phyloP scores from a whole-genome alignment of 495 filamentous ascomycete species.

The Tuber indicum region DNA sequence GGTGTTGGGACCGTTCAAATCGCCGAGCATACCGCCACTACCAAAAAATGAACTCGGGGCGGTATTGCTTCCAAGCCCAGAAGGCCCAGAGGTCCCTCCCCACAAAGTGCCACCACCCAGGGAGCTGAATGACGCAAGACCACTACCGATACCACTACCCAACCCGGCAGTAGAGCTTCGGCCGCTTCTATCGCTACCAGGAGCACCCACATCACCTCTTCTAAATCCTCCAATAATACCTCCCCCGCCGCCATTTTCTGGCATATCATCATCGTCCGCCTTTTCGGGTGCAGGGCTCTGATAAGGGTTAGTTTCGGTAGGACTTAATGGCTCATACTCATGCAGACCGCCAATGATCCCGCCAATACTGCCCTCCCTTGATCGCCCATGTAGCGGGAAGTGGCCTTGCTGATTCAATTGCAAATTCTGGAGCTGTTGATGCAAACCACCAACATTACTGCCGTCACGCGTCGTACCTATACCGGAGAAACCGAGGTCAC shows the following conservation, averaged over 20 bases:
- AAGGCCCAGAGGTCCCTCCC: slow-evolving; percentile 59
- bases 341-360: slow-evolving; percentile 50
- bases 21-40: slow-evolving; percentile 48
- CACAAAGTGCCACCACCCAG: slow-evolving; percentile 57
- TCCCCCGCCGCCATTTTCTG: slow-evolving; percentile 52
- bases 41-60: slow-evolving; percentile 59
- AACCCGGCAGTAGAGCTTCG: slow-evolving; percentile 48
- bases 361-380: slow-evolving; percentile 47
- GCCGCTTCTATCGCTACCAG: slow-evolving; percentile 42
- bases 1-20: slow-evolving; percentile 62
- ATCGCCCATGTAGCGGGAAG: slow-evolving; percentile 50
- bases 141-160: slow-evolving; percentile 49
- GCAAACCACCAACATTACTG: slow-evolving; percentile 48
- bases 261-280: slow-evolving; percentile 57
- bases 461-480: slow-evolving; percentile 59
- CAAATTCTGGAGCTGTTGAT: slow-evolving; percentile 40
- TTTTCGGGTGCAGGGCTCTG: slow-evolving; percentile 84
- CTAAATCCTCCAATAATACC: slow-evolving; percentile 46
- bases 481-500: slow-evolving; percentile 76
- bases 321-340: slow-evolving; percentile 65
- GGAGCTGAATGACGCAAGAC: slow-evolving; percentile 54
- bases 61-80: slow-evolving; percentile 61
- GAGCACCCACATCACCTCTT: slow-evolving; percentile 42
- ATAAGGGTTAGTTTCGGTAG: slow-evolving; percentile 96
- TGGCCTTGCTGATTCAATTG: slow-evolving; percentile 45